A percentile compares a stretch with the other conserved stretches of the same genome.
Conservation (phyloP, 2,329 filamentous ascomycete species). For the Lithohypha guttulata region DNA sequence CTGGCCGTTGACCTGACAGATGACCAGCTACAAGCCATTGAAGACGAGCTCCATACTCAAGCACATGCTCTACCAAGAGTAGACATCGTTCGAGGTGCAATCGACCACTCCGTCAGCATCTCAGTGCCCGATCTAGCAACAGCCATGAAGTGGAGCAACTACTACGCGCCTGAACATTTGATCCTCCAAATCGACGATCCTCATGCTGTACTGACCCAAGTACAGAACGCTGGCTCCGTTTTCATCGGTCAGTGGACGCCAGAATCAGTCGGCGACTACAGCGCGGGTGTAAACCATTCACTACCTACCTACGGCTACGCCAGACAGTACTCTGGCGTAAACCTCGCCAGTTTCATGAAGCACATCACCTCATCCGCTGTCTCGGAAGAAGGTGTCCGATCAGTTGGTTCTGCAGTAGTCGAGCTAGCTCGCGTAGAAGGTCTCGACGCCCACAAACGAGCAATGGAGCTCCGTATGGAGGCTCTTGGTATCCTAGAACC, state of each 20-base stretch:
- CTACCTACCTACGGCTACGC: constrained; percentile 95
- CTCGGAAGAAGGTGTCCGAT: constrained; percentile 70
- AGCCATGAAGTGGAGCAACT: constrained; percentile 74
- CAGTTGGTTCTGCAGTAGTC: constrained; percentile 86
- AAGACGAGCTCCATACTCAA: constrained; percentile 81
- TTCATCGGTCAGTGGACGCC: constrained; percentile 96
- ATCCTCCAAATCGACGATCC: constrained; percentile 81
- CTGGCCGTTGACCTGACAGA: constrained; percentile 74
- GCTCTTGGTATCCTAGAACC: constrained; percentile 16
- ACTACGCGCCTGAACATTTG: constrained; percentile 91
- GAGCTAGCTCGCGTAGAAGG: constrained; percentile 89
- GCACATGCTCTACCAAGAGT: constrained; percentile 79
- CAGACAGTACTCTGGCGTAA: constrained; percentile 97
- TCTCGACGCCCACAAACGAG: constrained; percentile 78
- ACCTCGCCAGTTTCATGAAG: constrained; percentile 90
- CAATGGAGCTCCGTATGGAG: constrained; percentile 54
- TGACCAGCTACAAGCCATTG: constrained; percentile 65
- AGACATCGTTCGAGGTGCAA: constrained; percentile 82
- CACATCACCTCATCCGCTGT: constrained; percentile 94
- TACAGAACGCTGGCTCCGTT: constrained; percentile 89
- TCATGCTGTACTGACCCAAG: constrained; percentile 60
- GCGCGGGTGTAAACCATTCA: constrained; percentile 93
- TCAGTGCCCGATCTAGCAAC: constrained; percentile 59
- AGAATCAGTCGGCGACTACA: constrained; percentile 96
- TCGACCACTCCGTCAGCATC: constrained; percentile 84